These are phyloP conservation scores for Articulospora tetracladia DNA, from an alignment of 495 filamentous ascomycete species.

Conservation along the genomic window DNA sequence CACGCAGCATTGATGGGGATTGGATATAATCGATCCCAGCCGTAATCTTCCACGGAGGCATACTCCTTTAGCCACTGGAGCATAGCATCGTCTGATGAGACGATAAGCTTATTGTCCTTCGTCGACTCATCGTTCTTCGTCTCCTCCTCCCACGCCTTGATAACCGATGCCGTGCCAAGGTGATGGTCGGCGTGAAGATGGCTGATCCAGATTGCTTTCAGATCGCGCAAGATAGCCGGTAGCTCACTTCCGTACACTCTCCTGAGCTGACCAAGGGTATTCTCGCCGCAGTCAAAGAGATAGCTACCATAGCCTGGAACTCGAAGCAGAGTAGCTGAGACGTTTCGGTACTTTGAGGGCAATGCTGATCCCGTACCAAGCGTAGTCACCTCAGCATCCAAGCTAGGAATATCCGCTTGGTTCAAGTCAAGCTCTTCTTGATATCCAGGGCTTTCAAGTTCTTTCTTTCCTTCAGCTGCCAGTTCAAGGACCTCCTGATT, in stretches of 20 bases:
- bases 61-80: slow-evolving; percentile 74
- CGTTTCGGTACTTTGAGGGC: slow-evolving; percentile 93
- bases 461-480: slow-evolving; percentile 41
- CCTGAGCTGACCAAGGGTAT: slow-evolving; percentile 85
- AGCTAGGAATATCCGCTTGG: slow-evolving; percentile 56
- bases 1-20: slow-evolving; percentile 15
- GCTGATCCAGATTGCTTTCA: slow-evolving; percentile 88
- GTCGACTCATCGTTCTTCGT: slow-evolving; percentile 30
- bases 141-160: slow-evolving; percentile 68
- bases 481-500: slow-evolving; percentile 44
- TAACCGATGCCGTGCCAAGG: slow-evolving; percentile 71
- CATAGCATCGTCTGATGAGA: slow-evolving; percentile 64
- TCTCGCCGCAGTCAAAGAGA: slow-evolving; percentile 88
- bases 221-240: slow-evolving; percentile 64
- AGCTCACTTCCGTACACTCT: slow-evolving; percentile 66
- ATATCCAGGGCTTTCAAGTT: slow-evolving; percentile 36
- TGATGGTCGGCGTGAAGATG: slow-evolving; percentile 98
- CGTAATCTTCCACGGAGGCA: slow-evolving; percentile 69
- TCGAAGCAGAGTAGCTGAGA: slow-evolving; percentile 79
- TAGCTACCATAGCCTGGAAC: slow-evolving; percentile 82
- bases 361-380: slow-evolving; percentile 87
- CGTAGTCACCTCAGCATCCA: slow-evolving; percentile 75
- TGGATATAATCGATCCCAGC: slow-evolving; percentile 43
- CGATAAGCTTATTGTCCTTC: slow-evolving; percentile 41
- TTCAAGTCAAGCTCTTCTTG: slow-evolving; percentile 32